These are phyloP conservation scores for Mycena crocata DNA, from an alignment of 768 basidiomycete species.

Conservation along the genomic window DNA sequence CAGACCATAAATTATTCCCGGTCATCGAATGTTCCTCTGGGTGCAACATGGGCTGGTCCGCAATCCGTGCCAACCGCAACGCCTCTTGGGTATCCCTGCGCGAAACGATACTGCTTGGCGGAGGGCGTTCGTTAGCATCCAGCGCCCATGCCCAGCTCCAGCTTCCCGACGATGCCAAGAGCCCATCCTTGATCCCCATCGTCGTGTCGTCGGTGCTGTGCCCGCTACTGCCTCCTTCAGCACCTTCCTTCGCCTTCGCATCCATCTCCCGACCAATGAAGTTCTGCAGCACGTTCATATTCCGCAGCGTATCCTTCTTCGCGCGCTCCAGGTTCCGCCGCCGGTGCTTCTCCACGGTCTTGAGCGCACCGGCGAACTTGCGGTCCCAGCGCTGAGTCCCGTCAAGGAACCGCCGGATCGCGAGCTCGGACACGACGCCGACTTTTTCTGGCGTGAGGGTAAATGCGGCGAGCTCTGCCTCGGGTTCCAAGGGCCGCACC, in stretches of 20 bases:
- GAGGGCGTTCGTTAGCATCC: conserved; percentile 83
- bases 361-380: conserved; percentile 70
- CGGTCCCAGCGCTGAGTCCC: conserved; percentile 69
- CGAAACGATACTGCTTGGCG: conserved; percentile 92
- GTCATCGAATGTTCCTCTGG: conserved; percentile 65
- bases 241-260: conserved; percentile 21
- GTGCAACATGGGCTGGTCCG: conserved; percentile 73
- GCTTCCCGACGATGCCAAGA: conserved; percentile 60
- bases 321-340: conserved; percentile 72
- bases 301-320: conserved; percentile 68
- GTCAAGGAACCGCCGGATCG: conserved; percentile 81
- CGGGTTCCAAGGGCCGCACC: conserved; percentile 85
- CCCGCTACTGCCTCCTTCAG: conserved; percentile 25
- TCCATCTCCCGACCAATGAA: conserved; percentile 44
- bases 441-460: conserved; percentile 72
- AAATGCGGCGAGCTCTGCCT: conserved; percentile 73
- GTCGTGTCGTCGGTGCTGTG: conserved; percentile 31
- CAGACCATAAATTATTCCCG: conserved; percentile 79
- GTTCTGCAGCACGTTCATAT: conserved; percentile 62
- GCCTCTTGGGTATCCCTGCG: conserved; percentile 89
- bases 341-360: conserved; percentile 75
- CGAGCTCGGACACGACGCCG: conserved; percentile 80
- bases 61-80: conserved; percentile 74
- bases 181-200: conserved; percentile 48
- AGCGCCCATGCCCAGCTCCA: conserved; percentile 92